These are phyloP conservation scores for Zygoascus biomembranicola DNA, from an alignment of 805 yeast species.

Conservation along the genomic window DNA sequence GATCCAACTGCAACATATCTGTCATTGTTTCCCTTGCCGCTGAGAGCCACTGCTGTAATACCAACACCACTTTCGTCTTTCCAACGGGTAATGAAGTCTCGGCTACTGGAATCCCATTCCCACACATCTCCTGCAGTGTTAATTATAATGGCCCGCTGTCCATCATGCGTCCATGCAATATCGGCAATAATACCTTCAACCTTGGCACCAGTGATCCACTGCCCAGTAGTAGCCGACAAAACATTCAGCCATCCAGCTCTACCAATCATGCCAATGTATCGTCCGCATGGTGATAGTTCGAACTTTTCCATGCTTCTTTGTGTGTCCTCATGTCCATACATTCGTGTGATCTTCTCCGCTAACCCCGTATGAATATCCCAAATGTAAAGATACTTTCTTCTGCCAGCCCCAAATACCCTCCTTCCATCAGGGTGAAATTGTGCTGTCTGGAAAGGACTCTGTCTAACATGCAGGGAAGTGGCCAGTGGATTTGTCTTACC, in stretches of 20 bases:
- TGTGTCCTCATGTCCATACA: slow-evolving; percentile 84
- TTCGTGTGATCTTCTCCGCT: slow-evolving; percentile 75
- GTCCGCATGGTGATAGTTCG: slow-evolving; percentile 65
- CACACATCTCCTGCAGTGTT: slow-evolving; percentile 80
- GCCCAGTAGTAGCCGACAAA: slow-evolving; percentile 68
- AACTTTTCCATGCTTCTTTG: slow-evolving; percentile 87
- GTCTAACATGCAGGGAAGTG: slow-evolving; percentile 69
- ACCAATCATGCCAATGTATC: slow-evolving; percentile 67
- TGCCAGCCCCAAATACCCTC: slow-evolving; percentile 74
- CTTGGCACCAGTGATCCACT: slow-evolving; percentile 80
- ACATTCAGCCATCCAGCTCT: slow-evolving; percentile 87
- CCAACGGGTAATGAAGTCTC: slow-evolving; percentile 61
- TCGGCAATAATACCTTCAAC: slow-evolving; percentile 83
- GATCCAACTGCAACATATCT: slow-evolving; percentile 87
- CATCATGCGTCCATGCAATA: slow-evolving; percentile 54
- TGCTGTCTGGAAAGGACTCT: slow-evolving; percentile 75
- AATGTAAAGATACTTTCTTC: slow-evolving; percentile 84
- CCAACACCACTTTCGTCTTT: slow-evolving; percentile 80
- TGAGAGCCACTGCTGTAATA: slow-evolving; percentile 65
- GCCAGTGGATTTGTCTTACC: slow-evolving; percentile 77
- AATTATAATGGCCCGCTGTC: slow-evolving; percentile 44
- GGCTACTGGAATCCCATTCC: slow-evolving; percentile 59
- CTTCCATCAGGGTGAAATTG: slow-evolving; percentile 47
- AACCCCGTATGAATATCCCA: slow-evolving; percentile 76
- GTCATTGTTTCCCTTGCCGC: slow-evolving; percentile 47